A percentile compares a stretch with the other conserved stretches of the same genome.
These are phyloP conservation scores for Capsicum rhomboideum DNA, from an alignment of 257 asterid genomes.

Conservation along the genomic window DNA sequence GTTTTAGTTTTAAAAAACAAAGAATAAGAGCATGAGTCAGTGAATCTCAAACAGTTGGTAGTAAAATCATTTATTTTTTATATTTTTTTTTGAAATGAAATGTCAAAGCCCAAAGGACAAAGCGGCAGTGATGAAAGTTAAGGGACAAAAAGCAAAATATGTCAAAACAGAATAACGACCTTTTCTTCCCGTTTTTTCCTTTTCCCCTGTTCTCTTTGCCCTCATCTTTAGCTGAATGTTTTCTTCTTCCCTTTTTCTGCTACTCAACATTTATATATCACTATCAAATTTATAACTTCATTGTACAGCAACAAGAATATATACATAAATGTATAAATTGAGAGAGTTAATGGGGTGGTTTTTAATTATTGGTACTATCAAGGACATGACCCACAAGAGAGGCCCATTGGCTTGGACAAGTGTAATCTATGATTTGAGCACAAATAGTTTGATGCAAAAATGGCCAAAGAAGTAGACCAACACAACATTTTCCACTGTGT, in stretches of 20 bases:
- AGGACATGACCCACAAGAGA: conserved; percentile 51
- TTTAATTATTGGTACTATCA: not conserved
- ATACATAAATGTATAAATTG: not conserved
- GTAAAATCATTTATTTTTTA: not conserved
- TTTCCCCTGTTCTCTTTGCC: not conserved
- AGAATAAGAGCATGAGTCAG: not conserved
- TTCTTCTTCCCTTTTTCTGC: conserved; percentile 33
- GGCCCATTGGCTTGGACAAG: conserved; percentile 43
- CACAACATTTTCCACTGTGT: conserved; percentile 27
- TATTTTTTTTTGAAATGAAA: not conserved
- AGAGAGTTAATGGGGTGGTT: not conserved
- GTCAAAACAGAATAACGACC: conserved; percentile 36
- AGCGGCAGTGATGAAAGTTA: not conserved
- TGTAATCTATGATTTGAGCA: conserved; percentile 45
- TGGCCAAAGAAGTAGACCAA: conserved; percentile 30
- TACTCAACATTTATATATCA: not conserved
- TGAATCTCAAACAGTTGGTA: not conserved
- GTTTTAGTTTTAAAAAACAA: too few relatives aligned
- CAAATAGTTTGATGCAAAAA: conserved; percentile 41
- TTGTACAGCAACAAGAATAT: not conserved
- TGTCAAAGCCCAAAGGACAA: not conserved
- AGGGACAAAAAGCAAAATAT: conserved; percentile 30
- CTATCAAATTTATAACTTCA: conserved; percentile 8
- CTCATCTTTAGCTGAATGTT: not conserved
- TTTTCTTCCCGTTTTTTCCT: conserved; percentile 26